A percentile compares a stretch with the other conserved stretches of the same genome.
These are phyloP conservation scores for Tinospora cordifolia DNA, from an alignment of 164 flowering plant species.

Conservation along the genomic window DNA sequence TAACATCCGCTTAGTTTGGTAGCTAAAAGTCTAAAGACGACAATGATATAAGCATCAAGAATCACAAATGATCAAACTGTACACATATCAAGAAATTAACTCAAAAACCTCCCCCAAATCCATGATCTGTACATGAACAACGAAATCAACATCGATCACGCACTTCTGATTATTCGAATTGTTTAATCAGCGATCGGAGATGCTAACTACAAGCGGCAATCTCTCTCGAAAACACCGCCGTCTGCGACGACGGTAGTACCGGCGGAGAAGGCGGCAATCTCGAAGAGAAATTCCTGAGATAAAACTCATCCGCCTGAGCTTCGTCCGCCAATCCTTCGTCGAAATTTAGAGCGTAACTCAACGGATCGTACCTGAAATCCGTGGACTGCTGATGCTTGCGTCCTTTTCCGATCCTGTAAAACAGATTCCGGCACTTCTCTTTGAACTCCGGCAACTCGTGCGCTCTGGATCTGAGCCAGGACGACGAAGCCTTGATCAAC, in stretches of 20 bases:
- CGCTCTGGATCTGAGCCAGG: slow-evolving; percentile 21
- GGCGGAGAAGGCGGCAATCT: slow-evolving; percentile 2
- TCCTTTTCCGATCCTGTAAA: slow-evolving; percentile 16
- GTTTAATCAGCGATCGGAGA: too few species aligned
- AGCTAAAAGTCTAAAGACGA: too few species aligned
- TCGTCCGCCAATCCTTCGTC: slow-evolving; percentile 25
- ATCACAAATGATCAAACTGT: neutral
- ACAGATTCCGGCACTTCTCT: slow-evolving; percentile 24
- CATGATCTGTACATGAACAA: neutral
- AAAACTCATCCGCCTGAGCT: neutral
- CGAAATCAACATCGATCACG: too few species aligned
- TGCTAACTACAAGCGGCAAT: neutral
- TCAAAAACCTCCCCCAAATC: neutral
- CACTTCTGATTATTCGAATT: too few species aligned
- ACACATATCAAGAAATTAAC: neutral
- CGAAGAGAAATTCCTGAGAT: slow-evolving; percentile 3
- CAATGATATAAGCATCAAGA: too few species aligned
- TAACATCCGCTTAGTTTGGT: too few species aligned
- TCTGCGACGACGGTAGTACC: neutral
- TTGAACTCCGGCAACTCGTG: slow-evolving; percentile 27
- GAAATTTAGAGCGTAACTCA: slow-evolving; percentile 43
- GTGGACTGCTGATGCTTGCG: slow-evolving; percentile 17
- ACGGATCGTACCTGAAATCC: slow-evolving; percentile 40
- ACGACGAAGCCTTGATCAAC: slow-evolving; percentile 9
- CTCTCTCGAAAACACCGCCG: neutral